A percentile compares a stretch with the other conserved stretches of the same genome.
phyloP scores from a whole-genome alignment of 352 stramenopile species.

The Phytophthora meadii region DNA sequence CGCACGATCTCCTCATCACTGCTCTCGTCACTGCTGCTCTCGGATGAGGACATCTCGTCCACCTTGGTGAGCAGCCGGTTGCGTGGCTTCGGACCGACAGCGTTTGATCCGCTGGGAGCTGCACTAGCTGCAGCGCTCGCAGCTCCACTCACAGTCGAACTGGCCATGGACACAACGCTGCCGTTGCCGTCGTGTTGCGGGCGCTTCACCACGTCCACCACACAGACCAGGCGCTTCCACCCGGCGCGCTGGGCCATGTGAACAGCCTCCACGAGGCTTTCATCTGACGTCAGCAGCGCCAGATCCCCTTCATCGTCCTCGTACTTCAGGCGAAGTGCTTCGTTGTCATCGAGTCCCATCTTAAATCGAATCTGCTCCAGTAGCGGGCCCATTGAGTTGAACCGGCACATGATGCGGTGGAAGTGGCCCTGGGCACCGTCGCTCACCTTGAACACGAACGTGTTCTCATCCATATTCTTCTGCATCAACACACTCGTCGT shows the following conservation, averaged over 20 bases:
- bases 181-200: slow-evolving; percentile 41
- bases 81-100: slow-evolving; percentile 32
- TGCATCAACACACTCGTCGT: slow-evolving; percentile 80
- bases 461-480: slow-evolving; percentile 67
- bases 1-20: slow-evolving; percentile 54
- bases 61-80: slow-evolving; percentile 81
- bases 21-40: slow-evolving; percentile 43
- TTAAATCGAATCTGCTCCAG: slow-evolving; percentile 86
- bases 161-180: slow-evolving; percentile 45
- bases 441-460: slow-evolving; percentile 91
- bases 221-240: slow-evolving; percentile 86
- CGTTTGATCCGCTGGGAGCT: slow-evolving; percentile 26
- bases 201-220: slow-evolving; percentile 80
- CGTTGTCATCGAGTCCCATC: slow-evolving; percentile 64
- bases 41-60: slow-evolving; percentile 72
- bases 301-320: slow-evolving; percentile 90
- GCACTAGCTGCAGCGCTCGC: slow-evolving; percentile 8
- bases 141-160: slow-evolving; percentile 28
- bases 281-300: slow-evolving; percentile 83
- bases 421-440: slow-evolving; percentile 82
- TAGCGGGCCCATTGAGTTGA: slow-evolving; percentile 72
- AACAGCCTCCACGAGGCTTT: slow-evolving; percentile 87
- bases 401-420: slow-evolving; percentile 85
- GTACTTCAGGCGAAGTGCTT: slow-evolving; percentile 85
- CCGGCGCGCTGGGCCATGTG: slow-evolving; percentile 85